Evolutionary conservation across 2,329 filamentous ascomycete species (phyloP), one percentile per base, ranked within the genome.

Genomic region (Phaeosphaeriaceae sp.): DNA sequence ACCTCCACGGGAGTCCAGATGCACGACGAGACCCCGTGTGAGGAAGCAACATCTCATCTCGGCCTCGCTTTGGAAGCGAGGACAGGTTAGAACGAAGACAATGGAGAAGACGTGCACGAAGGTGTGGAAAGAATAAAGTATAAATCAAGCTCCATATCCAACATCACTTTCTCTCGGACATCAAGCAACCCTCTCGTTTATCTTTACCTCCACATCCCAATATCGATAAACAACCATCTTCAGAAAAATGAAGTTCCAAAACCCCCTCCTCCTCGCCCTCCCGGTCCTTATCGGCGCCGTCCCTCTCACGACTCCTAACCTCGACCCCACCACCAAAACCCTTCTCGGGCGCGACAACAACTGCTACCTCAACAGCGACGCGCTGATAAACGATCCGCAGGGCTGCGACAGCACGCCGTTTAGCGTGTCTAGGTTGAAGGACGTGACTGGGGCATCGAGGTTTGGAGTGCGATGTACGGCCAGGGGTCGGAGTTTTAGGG

Each of bases 391-490:
- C 5, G 27, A 47, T 3, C 48, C 54, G n/a, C 48, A 51, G 6
- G 54, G 54, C 22, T 56, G 54, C 27, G 48, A 51, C 22, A 47
- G 25, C 19, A 51, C 48, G 1, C 48, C 54, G n/a, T 47, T 51
- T 3, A 51, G 48, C 27, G 41, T 40, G 5, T 10, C 5, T 0
- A 41, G 54, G 19, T 46, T 7, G 17, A 36, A 33, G 6, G 40
- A 17, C 13, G 54, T 56, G 17, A 53, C 33, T 4, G 44, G 48
- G 1, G 33, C 41, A 9, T 42, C 51, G n/a, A 21, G 33, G 25
- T 56, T 53, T 41, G 11, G 33, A n/a, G 54, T 56, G 11, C 2
- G 48, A 20, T 56, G 54, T 22, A 52, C 48, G 7, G 49, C 42
- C 1, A n/a, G 6, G 1, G 9, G n/a, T 22, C 6, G 19, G 40